Evolutionary conservation across 2,329 filamentous ascomycete species (phyloP).

Genomic region (Microsporum canis): DNA sequence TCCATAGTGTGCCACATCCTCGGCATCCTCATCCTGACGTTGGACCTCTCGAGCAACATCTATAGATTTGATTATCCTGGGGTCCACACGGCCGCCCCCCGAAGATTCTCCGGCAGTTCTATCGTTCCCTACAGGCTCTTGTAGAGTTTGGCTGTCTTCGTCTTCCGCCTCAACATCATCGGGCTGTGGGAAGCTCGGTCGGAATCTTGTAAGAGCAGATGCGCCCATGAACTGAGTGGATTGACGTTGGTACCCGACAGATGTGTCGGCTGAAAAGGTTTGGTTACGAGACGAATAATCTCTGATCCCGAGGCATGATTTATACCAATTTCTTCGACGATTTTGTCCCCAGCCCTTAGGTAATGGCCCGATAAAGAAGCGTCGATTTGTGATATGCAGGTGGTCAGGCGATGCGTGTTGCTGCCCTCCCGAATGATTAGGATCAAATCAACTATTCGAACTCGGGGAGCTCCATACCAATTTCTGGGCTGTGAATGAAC

Average conservation of each 20-base stretch:
- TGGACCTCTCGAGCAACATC: conserved; percentile 9
- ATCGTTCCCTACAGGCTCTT: not conserved
- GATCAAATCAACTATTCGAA: conserved; percentile 13
- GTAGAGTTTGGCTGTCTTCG: conserved; percentile 9
- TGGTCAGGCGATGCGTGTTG: conserved; percentile 52
- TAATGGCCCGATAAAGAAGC: conserved; percentile 55
- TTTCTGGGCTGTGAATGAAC: conserved; percentile 45
- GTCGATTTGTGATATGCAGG: conserved; percentile 49
- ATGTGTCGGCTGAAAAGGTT: conserved; percentile 42
- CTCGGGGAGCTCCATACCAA: conserved; percentile 30
- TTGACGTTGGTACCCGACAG: conserved; percentile 27
- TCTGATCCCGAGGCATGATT: conserved; percentile 31
- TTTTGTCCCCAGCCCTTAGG: conserved; percentile 54
- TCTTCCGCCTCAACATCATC: conserved; percentile 21
- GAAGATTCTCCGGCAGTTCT: not conserved
- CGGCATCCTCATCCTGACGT: not conserved
- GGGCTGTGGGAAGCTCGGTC: conserved; percentile 25
- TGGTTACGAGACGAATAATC: conserved; percentile 39
- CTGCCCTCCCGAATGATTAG: conserved; percentile 21
- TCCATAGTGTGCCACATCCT: not conserved
- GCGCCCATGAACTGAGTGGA: conserved; percentile 21
- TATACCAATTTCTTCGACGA: conserved; percentile 54
- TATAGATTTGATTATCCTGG: conserved; percentile 8
- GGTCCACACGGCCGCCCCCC: not conserved
- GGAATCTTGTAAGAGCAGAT: conserved; percentile 19